Conservation (phyloP, 2,329 filamentous ascomycete genomes). For the Alternaria angustiovoidea region DNA sequence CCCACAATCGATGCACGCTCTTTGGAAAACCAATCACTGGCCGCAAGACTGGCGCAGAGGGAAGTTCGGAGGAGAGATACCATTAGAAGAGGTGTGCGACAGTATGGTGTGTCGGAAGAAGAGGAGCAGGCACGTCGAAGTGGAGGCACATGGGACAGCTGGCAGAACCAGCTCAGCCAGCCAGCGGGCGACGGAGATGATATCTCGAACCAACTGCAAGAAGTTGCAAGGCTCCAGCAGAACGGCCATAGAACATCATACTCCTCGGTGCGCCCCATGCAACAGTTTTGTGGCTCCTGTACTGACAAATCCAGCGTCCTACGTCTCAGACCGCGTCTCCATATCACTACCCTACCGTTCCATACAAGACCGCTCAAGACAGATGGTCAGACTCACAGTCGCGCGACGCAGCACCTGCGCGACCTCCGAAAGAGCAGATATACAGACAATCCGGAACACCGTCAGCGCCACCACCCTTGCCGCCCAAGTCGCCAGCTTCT, state of each 20-base stretch:
- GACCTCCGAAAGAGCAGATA: slow-evolving; percentile 44
- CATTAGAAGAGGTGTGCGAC: slow-evolving; percentile 60
- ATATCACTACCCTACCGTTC: slow-evolving; percentile 58
- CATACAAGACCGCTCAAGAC: slow-evolving; percentile 49
- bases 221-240: slow-evolving; percentile 53
- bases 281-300: neutral
- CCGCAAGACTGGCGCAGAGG: slow-evolving; percentile 46
- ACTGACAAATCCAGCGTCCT: slow-evolving; percentile 35
- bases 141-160: slow-evolving; percentile 63
- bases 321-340: slow-evolving; percentile 38
- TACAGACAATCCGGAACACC: slow-evolving; percentile 34
- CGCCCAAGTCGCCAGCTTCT: slow-evolving; percentile 38
- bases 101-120: slow-evolving; percentile 65
- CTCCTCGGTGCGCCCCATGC: slow-evolving; percentile 30
- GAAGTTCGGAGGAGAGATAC: slow-evolving; percentile 47
- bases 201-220: slow-evolving; percentile 61
- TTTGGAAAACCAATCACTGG: slow-evolving; percentile 41
- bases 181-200: slow-evolving; percentile 54
- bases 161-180: slow-evolving; percentile 54
- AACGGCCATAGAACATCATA: slow-evolving; percentile 35
- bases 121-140: slow-evolving; percentile 65
- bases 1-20: slow-evolving; percentile 41
- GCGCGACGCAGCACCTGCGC: slow-evolving; percentile 48
- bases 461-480: slow-evolving; percentile 36
- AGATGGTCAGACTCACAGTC: slow-evolving; percentile 39